Evolutionary conservation across 306 rosid genomes (phyloP).

Genomic region (Urtica urens): DNA sequence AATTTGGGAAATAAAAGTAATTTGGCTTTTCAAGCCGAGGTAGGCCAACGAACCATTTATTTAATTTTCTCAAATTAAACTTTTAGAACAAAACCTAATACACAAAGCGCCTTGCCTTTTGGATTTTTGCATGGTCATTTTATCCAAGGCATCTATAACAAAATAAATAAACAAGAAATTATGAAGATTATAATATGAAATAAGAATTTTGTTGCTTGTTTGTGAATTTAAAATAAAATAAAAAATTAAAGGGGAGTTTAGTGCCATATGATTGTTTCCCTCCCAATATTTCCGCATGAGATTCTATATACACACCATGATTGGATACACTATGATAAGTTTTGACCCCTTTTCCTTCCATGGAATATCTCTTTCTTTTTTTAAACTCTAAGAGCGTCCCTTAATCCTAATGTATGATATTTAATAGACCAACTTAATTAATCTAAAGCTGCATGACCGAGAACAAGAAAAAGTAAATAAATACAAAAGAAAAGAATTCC

Average conservation of each 20-base stretch:
- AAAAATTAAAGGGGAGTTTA: constrained; percentile 11
- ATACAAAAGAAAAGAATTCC: too few species aligned
- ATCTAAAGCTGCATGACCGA: too few species aligned
- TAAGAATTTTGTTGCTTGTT: neutral
- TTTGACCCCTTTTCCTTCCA: constrained; percentile 67
- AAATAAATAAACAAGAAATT: constrained; percentile 2
- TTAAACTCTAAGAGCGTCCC: constrained; percentile 48
- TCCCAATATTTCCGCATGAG: constrained; percentile 35
- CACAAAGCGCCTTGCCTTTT: constrained; percentile 33
- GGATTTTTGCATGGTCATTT: constrained; percentile 45
- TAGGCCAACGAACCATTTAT: constrained; percentile 39
- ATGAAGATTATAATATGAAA: neutral
- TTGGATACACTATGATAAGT: constrained; percentile 60
- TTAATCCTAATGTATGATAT: too few species aligned
- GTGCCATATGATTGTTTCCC: constrained; percentile 32
- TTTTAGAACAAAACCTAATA: constrained; percentile 16
- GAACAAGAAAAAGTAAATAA: too few species aligned
- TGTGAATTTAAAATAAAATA: constrained; percentile 5
- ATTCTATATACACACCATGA: constrained; percentile 38
- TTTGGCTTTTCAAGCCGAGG: constrained; percentile 39
- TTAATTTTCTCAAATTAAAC: constrained; percentile 2
- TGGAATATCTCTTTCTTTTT: constrained; percentile 30
- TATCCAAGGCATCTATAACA: constrained; percentile 37
- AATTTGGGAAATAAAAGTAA: constrained; percentile 28
- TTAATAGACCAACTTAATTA: too few species aligned